Percentiles rank a stretch among this genome's conserved stretches.
phyloP scores from a whole-genome alignment of 2,329 filamentous ascomycete genomes.

The Rachicladosporium sp. region DNA sequence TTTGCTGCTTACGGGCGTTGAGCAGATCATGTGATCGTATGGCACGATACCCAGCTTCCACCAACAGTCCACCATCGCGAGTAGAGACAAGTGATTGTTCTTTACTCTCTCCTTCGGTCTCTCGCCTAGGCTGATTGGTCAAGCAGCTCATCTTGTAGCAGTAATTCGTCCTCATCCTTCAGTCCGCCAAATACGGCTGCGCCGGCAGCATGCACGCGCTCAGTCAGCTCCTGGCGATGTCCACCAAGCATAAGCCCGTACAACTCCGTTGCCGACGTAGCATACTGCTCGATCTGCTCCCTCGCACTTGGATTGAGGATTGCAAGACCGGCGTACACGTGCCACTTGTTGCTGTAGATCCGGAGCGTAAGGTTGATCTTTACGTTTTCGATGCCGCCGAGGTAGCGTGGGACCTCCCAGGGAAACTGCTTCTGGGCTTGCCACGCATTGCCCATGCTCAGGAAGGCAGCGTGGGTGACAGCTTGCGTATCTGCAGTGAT shows the following conservation, averaged over 20 bases:
- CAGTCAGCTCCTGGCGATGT: conserved; percentile 59
- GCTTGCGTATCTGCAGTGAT: conserved; percentile 98
- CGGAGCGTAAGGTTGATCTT: conserved; percentile 97
- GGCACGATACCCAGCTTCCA: conserved; percentile 84
- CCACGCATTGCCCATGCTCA: conserved; percentile 96
- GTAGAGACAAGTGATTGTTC: conserved; percentile 85
- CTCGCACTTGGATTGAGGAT: conserved; percentile 91
- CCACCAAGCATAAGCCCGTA: conserved; percentile 96
- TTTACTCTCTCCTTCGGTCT: conserved; percentile 55
- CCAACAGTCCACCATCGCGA: conserved; percentile 99
- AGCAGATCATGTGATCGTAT: conserved; percentile 99
- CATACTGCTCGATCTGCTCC: conserved; percentile 89
- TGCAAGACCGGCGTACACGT: conserved; percentile 93
- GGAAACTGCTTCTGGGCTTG: conserved; percentile 89
- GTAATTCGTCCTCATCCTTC: conserved; percentile 46
- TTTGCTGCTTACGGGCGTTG: conserved; percentile 55
- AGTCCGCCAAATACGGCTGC: conserved; percentile 48
- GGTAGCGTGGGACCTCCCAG: conserved; percentile 91
- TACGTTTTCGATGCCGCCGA: conserved; percentile 96
- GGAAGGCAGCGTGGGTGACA: conserved; percentile 91
- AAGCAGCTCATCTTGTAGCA: conserved; percentile 68
- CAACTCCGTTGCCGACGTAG: conserved; percentile 78
- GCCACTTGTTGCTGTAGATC: conserved; percentile 98
- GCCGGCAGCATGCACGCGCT: conserved; percentile 68
- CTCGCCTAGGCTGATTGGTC: conserved; percentile 72